A percentile compares a stretch with the other conserved stretches of the same genome.
phyloP scores from a whole-genome alignment of 306 rosid species.

The Quercus glauca region DNA sequence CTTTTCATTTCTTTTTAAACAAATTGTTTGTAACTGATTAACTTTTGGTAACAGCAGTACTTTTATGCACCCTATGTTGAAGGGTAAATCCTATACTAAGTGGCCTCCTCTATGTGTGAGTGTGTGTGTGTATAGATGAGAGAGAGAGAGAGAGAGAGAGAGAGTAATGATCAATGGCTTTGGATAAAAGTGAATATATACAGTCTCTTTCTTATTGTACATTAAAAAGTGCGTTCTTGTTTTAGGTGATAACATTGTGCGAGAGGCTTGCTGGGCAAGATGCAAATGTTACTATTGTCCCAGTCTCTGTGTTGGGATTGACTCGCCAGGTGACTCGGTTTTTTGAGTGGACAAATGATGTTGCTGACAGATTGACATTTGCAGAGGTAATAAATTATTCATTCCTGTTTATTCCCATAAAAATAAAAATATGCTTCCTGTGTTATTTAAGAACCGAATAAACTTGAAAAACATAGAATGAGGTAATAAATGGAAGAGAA shows the following conservation, averaged over 20 bases:
- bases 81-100: background rate
- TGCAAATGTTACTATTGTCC: conserved; percentile 92
- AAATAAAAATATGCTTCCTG: too few relatives aligned
- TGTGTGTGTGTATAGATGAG: too few relatives aligned
- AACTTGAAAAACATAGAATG: too few relatives aligned
- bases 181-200: background rate
- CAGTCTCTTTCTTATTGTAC: background rate
- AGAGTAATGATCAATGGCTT: background rate
- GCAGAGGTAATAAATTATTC: conserved; percentile 61
- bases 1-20: background rate
- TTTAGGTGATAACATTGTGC: conserved; percentile 83
- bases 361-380: conserved; percentile 92
- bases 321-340: conserved; percentile 82
- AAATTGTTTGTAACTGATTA: background rate
- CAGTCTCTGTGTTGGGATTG: conserved; percentile 80
- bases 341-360: conserved; percentile 97
- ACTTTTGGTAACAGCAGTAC: background rate
- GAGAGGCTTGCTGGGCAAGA: conserved; percentile 99
- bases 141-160: background rate
- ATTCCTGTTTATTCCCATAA: too few relatives aligned
- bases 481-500: too few relatives aligned
- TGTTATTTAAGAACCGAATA: too few relatives aligned
- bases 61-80: background rate
- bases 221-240: conserved; percentile 10
- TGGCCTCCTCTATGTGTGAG: too few relatives aligned